Base-by-base conservation (phyloP, 176 grass and related monocot genomes). In the Sorghum bicolor region DNA sequence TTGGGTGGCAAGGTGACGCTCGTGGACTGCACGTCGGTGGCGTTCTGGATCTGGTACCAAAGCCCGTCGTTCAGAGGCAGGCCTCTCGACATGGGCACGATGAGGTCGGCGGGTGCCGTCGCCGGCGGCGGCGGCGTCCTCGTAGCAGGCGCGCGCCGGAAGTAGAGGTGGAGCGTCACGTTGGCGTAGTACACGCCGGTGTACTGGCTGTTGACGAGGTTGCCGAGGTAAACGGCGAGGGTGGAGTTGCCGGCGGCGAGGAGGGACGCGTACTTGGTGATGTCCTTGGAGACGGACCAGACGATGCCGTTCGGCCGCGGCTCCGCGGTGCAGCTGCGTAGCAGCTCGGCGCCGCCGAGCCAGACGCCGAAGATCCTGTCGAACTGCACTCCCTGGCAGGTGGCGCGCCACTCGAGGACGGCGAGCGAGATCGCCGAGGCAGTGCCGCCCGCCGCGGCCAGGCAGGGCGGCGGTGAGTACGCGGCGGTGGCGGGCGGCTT, bases 311-410 rank as follows among this genome's bases (percentile, higher is more conserved):
- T 74, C 0, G 7, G 19, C 40, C 33, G 70, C 31, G 90, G 90
- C 72, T 92, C 93, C 0, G 90, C 90, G 0, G 90, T 96, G 90
- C 91, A 87, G 72, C 91, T 74, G 52, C 94, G 91, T 16, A 96
- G 72, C 52, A 96, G 82, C 91, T 96, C 94, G 8, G 77, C 91
- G 64, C 91, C 88, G 20, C 58, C 88, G 43, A 96, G 88, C 94
- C 94, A 96, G 3, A 96, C 86, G 30, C 91, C 91, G 65, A 96
- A 91, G 84, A 91, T 80, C 36, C 88, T 91, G 68, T 93, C 86
- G 83, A 29, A 89, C 67, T 96, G 94, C 10, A 79, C 52, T 5
- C 94, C 76, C 2, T 53, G 52, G 48, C 77, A 88, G 9, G 72
- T 41, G 39, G 90, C 86, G 43, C 25, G 72, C 86, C 86, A 88